Conservation (phyloP, 495 filamentous ascomycete species). For the Talaromyces wortmannii region DNA sequence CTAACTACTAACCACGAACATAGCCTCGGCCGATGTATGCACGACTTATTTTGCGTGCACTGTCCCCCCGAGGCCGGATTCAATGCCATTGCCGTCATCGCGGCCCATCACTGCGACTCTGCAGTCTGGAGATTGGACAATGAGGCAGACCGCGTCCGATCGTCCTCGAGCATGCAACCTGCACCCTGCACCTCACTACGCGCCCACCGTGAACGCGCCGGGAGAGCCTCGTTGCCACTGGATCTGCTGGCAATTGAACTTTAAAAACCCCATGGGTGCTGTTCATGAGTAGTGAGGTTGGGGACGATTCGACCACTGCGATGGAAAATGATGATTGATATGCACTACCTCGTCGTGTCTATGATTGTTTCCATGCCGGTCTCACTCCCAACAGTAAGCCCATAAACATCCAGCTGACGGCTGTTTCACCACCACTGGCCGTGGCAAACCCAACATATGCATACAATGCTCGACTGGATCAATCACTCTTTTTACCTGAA, state of each 20-base stretch:
- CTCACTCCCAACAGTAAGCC: no score
- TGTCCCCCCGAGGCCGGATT: no score
- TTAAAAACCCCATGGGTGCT: neutral
- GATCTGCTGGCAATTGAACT: neutral
- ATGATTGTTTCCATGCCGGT: no score
- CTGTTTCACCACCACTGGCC: neutral
- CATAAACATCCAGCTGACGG: neutral
- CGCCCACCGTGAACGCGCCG: neutral
- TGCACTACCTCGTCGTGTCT: no score
- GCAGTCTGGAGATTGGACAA: no score
- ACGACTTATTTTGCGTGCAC: no score
- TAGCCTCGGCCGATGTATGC: neutral
- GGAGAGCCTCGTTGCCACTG: neutral
- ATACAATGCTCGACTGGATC: neutral
- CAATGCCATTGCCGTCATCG: no score
- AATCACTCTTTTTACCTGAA: neutral
- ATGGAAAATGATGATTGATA: no score
- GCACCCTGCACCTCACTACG: constrained; percentile 1
- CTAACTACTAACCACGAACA: neutral
- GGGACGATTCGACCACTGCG: no score
- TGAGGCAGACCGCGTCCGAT: neutral
- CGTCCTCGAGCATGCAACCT: neutral
- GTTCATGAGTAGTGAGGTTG: no score
- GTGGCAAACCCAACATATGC: neutral
- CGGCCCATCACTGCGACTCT: no score